phyloP scores from a whole-genome alignment of 140 eudicot genomes.

The Anethum foeniculum region DNA sequence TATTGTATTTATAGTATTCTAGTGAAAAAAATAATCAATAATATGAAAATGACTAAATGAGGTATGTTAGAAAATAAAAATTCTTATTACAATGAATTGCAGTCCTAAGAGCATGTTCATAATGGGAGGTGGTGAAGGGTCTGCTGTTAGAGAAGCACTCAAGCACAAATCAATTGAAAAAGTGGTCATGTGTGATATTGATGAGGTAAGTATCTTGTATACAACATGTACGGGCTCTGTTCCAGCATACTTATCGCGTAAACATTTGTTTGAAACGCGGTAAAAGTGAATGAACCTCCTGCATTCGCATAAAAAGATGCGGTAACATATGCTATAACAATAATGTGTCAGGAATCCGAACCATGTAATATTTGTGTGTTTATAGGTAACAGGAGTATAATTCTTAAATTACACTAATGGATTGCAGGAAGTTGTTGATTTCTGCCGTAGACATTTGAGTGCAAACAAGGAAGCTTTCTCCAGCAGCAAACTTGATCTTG shows the following conservation, averaged over 20 bases:
- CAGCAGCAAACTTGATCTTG: constrained; percentile 65
- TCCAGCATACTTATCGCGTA: too few species aligned
- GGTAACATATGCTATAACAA: neutral
- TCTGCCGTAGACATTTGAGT: constrained; percentile 69
- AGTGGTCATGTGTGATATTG: constrained; percentile 90
- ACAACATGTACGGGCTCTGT: neutral
- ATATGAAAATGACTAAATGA: neutral
- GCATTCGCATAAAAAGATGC: neutral
- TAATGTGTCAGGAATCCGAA: neutral
- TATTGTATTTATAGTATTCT: neutral
- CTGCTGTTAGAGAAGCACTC: constrained; percentile 78
- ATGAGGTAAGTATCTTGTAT: constrained; percentile 34
- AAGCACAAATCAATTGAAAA: constrained; percentile 56
- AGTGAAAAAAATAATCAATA: neutral
- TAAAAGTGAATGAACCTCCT: too few species aligned
- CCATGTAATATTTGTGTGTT: neutral
- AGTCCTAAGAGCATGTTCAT: constrained; percentile 77
- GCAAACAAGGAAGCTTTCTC: constrained; percentile 70
- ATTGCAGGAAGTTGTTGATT: constrained; percentile 88
- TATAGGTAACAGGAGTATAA: neutral
- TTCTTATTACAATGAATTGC: constrained; percentile 4
- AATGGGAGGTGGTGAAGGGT: constrained; percentile 99
- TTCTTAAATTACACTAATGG: neutral
- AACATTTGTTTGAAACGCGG: too few species aligned
- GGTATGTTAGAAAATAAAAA: neutral